Evolutionary conservation across 2,329 filamentous ascomycete species (phyloP), one percentile per base, ranked within the genome.

Genomic region (Juglanconis sp.): DNA sequence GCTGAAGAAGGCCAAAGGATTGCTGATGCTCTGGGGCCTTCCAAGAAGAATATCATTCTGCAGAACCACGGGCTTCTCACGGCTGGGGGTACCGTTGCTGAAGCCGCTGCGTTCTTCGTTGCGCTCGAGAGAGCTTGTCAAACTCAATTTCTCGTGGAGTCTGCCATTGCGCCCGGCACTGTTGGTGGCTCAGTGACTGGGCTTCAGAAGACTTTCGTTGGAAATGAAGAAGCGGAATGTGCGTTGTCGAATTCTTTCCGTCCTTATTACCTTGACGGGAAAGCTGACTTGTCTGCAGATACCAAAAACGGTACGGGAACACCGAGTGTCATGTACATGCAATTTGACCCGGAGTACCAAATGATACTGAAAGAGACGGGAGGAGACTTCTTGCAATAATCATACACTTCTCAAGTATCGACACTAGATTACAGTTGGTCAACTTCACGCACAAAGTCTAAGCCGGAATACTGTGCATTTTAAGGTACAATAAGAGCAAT

Each of bases 21-120:
- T 61, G 88, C 87, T 0, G 76, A 76, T 15, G 82, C 87, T 0
- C 74, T 91, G 1, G 88, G 88, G 0, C 60, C 65, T 0, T 71
- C 75, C 0, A 83, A 81, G 61, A 88, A 80, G 70, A 86, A 80
- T 15, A 76, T 86, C 65, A 87, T 90, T 53, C 71, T 91, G 44
- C 78, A 86, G 65, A 91, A 91, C 68, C 88, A 91, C 68, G 89
- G 88, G 0, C 73, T 91, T 4, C 70, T 91, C 47, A 90, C 87
- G 0, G 85, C 87, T 0, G 88, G 89, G 0, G 69, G 71, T 0
- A 91, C 88, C 0, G 86, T 91, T 3, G 88, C 89, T 63, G 88
- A 91, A 72, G 88, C 88, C 0, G 87, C 86, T 0, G 90, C 85
- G 64, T 74, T 90, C 57, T 91, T 90, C 68, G 84, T 84, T 3